These are phyloP conservation scores for Tricholoma saponaceum DNA, from an alignment of 768 basidiomycete genomes.

Conservation along the genomic window DNA sequence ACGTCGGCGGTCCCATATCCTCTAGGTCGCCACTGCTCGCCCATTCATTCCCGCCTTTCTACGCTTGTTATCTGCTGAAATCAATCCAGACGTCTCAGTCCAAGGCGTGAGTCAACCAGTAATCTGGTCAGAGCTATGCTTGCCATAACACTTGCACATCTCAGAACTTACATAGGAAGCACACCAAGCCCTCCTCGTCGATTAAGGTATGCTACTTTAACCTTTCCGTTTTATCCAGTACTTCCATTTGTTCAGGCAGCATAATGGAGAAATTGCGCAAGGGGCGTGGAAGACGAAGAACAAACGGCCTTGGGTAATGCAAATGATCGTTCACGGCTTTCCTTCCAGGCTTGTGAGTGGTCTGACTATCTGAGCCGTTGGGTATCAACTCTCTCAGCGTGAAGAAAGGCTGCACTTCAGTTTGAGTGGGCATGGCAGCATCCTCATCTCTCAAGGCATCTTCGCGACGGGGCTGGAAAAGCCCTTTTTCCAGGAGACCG, in stretches of 20 bases:
- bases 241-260: slow-evolving; percentile 45
- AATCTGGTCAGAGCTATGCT: neutral
- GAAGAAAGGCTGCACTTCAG: slow-evolving; percentile 57
- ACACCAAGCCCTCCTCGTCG: slow-evolving; percentile 64
- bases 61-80: slow-evolving; percentile 80
- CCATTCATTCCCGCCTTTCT: slow-evolving; percentile 61
- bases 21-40: slow-evolving; percentile 24
- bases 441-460: slow-evolving; percentile 63
- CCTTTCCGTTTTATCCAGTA: neutral
- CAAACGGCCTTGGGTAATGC: slow-evolving; percentile 76
- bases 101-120: slow-evolving; percentile 28
- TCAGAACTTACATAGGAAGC: slow-evolving; percentile 74
- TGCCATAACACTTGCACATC: neutral
- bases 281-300: slow-evolving; percentile 66
- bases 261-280: slow-evolving; percentile 72
- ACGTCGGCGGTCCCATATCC: neutral
- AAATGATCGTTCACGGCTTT: slow-evolving; percentile 83
- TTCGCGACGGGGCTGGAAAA: slow-evolving; percentile 41
- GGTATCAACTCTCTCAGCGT: neutral
- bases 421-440: slow-evolving; percentile 91
- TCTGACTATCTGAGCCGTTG: neutral
- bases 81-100: slow-evolving; percentile 53
- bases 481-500: slow-evolving; percentile 30
- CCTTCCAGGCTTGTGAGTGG: slow-evolving; percentile 54
- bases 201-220: slow-evolving; percentile 41